Base-by-base conservation (phyloP, 441 rosid genomes). In the Erysimum pusillum region DNA sequence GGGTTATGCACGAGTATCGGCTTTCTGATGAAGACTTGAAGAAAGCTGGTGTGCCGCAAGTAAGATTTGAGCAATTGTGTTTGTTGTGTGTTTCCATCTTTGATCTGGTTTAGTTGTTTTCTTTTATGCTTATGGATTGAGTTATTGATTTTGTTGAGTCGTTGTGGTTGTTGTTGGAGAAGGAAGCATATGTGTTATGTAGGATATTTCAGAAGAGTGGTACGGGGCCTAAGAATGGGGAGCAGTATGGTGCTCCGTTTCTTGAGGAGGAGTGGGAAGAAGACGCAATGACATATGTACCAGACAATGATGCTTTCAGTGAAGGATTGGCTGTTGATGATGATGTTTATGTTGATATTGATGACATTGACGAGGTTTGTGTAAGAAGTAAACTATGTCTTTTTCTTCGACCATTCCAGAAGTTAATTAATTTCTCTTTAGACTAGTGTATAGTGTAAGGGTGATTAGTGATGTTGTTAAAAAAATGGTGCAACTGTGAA, bases 1-100 rank as follows among this genome's bases (percentile, higher is more conserved):
- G 99, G 99, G 99, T 96, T 44, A 96, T 96, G 99, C 99, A 96
- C 3, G 99, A 96, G 86, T 96, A 96, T 78, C 86, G 97, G 6
- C 90, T 96, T 31, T 73, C 83, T 22, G 98, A 91, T 53, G 92
- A 93, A 70, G 89, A 90, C 48, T 57, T 96, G 79, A 84, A 75
- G 81, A 88, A 83, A 81, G 81, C 81, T 46, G 94, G 91, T 65
- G 71, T 87, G 64, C 74, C 80, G 7, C 96, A 86, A 71, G 99
- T 96, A 83, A 87, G 92, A 60, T 54, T 45, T 64, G 1, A 35
- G 9, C 13, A 1, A 38, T 79, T 25, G 7, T 46, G 59, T 14
- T 56, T 32, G 17, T 39, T 42, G 10, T 63, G 4, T 31, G 25
- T 56, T 51, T 36, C 18, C 35, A 5, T 62, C 11, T 17, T 38